These are phyloP conservation scores for Trametes polyzona DNA, from an alignment of 1,284 basidiomycete species.

Conservation along the genomic window DNA sequence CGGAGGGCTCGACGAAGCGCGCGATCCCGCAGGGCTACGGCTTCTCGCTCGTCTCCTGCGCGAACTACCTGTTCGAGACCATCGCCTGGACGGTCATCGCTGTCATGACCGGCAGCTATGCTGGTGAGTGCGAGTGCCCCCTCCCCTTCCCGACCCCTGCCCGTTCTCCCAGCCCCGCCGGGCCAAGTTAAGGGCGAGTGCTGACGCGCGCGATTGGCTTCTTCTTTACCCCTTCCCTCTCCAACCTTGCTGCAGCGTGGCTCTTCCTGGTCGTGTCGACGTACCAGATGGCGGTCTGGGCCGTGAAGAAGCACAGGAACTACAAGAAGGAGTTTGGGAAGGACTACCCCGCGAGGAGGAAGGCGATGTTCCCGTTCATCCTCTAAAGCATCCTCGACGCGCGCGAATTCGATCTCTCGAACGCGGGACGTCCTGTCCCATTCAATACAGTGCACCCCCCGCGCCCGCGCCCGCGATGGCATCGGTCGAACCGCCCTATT, in stretches of 20 bases:
- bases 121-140: conserved; percentile 59
- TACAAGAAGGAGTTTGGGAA: conserved; percentile 96
- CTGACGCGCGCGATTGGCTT: not conserved
- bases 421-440: no score
- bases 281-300: conserved; percentile 87
- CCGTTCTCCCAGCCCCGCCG: not conserved
- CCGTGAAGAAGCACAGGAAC: conserved; percentile 86
- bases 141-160: not conserved
- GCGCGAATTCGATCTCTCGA: no score
- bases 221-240: not conserved
- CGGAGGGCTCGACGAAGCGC: conserved; percentile 79
- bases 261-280: conserved; percentile 74
- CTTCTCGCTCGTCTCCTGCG: conserved; percentile 85
- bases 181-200: conserved; percentile 3
- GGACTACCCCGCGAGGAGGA: conserved; percentile 78
- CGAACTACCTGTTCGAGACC: conserved; percentile 96
- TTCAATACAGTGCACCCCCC: no score
- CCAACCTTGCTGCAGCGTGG: conserved; percentile 61
- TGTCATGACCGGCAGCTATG: conserved; percentile 79
- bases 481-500: no score
- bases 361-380: conserved; percentile 83
- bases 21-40: conserved; percentile 88
- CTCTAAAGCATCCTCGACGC: conserved; percentile 37
- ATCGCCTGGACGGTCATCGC: conserved; percentile 79
- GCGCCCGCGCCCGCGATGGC: no score